A percentile compares a stretch with the other conserved stretches of the same genome.
These are phyloP conservation scores for Tulasnella sp. DNA, from an alignment of 768 basidiomycete species.

Conservation along the genomic window DNA sequence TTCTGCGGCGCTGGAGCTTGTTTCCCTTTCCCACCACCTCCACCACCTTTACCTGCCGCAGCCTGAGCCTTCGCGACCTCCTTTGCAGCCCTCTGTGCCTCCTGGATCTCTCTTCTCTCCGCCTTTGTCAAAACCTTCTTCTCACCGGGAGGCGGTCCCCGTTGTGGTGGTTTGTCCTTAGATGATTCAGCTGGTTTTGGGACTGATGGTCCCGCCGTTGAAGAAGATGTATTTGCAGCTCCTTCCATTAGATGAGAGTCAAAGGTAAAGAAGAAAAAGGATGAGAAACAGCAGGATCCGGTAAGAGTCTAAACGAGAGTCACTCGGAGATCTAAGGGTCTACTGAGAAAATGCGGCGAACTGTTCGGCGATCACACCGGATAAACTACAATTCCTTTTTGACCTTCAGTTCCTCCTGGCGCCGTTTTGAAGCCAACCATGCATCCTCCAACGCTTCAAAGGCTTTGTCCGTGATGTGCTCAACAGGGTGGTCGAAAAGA, in stretches of 20 bases:
- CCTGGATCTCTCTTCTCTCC: constrained; percentile 77
- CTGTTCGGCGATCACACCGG: constrained; percentile 4
- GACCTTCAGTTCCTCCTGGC: constrained; percentile 51
- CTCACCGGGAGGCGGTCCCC: constrained; percentile 33
- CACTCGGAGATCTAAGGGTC: constrained; percentile 13
- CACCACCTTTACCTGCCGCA: not conserved
- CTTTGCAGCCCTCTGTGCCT: constrained; percentile 80
- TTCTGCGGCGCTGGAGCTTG: not conserved
- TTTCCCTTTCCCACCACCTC: not conserved
- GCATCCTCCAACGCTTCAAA: constrained; percentile 65
- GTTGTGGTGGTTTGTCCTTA: constrained; percentile 22
- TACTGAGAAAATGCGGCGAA: not conserved
- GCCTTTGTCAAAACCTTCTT: constrained; percentile 79
- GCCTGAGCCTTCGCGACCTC: constrained; percentile 50
- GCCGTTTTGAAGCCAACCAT: constrained; percentile 46
- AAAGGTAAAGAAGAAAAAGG: not conserved
- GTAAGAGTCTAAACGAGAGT: constrained; percentile 16
- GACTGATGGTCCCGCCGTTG: not conserved
- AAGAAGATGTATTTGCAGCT: constrained; percentile 7
- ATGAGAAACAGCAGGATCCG: not conserved
- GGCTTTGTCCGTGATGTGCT: constrained; percentile 63
- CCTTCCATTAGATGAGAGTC: constrained; percentile 6
- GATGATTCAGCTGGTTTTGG: constrained; percentile 8
- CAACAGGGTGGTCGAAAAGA: constrained; percentile 79
- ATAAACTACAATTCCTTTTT: constrained; percentile 44